phyloP scores from a whole-genome alignment of 192 early-diverging fungal genomes.

The Bifiguratus adelaidae region DNA sequence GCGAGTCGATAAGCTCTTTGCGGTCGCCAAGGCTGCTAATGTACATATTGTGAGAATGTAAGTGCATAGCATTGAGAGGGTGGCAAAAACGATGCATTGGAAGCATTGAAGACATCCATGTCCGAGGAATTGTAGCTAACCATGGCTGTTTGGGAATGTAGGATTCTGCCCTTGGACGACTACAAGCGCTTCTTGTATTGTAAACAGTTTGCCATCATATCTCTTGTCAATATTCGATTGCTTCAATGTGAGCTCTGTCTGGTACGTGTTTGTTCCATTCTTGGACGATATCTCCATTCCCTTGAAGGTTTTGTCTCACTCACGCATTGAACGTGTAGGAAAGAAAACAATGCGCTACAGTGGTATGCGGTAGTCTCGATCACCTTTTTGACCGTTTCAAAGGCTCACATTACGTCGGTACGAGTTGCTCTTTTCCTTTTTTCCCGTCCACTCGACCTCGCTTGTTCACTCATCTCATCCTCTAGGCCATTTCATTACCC shows the following conservation, averaged over 20 bases:
- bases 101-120: background rate
- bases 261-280: conserved; percentile 16
- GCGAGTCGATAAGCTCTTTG: conserved; percentile 68
- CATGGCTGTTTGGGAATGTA: conserved; percentile 6
- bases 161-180: conserved; percentile 66
- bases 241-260: conserved; percentile 56
- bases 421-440: background rate
- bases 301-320: conserved; percentile 9
- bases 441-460: background rate
- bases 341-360: conserved; percentile 11
- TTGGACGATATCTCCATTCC: conserved; percentile 7
- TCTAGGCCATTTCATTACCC: conserved; percentile 77
- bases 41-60: conserved; percentile 67
- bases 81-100: background rate
- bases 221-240: conserved; percentile 64
- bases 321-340: conserved; percentile 14
- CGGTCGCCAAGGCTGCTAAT: conserved; percentile 51
- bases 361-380: conserved; percentile 16
- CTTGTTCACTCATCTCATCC: background rate
- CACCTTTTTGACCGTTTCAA: conserved; percentile 17
- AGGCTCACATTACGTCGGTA: conserved; percentile 32
- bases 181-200: conserved; percentile 75
- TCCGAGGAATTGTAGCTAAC: background rate
- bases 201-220: conserved; percentile 61
- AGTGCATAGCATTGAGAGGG: background rate